phyloP scores from a whole-genome alignment of 768 basidiomycete species.

The Leccinellum albellum region DNA sequence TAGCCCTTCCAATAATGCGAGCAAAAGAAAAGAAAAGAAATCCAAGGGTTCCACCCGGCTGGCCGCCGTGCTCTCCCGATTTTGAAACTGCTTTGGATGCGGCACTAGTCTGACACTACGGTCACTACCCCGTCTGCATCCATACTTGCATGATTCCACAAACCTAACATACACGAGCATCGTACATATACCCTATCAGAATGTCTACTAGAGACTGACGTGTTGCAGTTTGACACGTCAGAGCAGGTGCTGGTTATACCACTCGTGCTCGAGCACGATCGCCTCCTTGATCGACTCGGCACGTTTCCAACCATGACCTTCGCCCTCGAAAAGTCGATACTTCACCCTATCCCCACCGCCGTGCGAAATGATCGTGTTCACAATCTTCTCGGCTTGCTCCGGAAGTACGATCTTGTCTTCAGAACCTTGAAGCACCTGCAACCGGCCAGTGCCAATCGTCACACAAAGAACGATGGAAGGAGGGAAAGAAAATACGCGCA shows the following conservation, averaged over 20 bases:
- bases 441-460: neutral
- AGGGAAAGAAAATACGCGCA: conserved; percentile 28
- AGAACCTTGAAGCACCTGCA: conserved; percentile 64
- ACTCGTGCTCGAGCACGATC: conserved; percentile 33
- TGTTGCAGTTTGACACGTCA: neutral
- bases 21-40: neutral
- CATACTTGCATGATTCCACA: neutral
- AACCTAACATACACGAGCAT: neutral
- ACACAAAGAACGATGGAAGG: neutral
- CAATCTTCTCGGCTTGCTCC: conserved; percentile 47
- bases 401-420: conserved; percentile 65
- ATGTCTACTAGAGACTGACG: neutral
- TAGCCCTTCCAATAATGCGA: too few species aligned
- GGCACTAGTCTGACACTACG: too few species aligned
- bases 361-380: conserved; percentile 20
- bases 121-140: too few species aligned
- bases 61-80: too few species aligned
- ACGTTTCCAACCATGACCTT: conserved; percentile 41
- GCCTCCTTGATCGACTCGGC: conserved; percentile 35
- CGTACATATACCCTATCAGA: neutral
- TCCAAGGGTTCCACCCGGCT: too few species aligned
- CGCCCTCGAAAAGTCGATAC: conserved; percentile 41
- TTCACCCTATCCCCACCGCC: conserved; percentile 29
- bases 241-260: conserved; percentile 29
- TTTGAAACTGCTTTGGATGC: too few species aligned